Evolutionary conservation across 306 rosid species (phyloP), one percentile per base, ranked within the genome.

Genomic region (Lathyrus oleraceus): DNA sequence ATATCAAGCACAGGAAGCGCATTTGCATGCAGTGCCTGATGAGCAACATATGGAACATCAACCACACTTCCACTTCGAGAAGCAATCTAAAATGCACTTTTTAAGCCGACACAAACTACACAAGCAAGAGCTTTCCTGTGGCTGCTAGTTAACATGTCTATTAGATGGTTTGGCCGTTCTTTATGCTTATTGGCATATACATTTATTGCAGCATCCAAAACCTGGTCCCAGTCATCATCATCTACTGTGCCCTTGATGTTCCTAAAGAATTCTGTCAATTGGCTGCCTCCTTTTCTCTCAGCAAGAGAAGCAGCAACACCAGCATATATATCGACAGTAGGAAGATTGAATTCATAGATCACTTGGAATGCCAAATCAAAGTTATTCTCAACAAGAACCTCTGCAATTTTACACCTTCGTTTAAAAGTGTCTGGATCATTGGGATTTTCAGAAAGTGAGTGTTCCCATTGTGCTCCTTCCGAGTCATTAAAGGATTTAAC

Each of bases 41-140:
- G 98, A 74, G 98, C 98, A 35, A 93, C 97, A 81, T 93, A 93
- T 80, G 90, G 90, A 72, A 93, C 98, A 86, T 93, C 98, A 61
- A 97, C 98, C 54, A 93, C 97, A 69, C 98, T 93, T 76, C 98
- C 98, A 80, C 98, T 93, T 69, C 96, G 87, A 13, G 97, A 90
- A 78, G 98, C 98, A 81, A 93, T 87, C 81, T 93, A 97, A 84
- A 93, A 93, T 74, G 98, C 96, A 72, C 98, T 93, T 87, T 93
- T 93, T 9, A 93, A 87, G 68, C 98, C 97, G 57, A 97, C 98
- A 79, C 98, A 93, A 61, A 93, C 95, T 69, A 93, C 98, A 81
- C 98, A 93, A 65, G 98, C 98, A 86, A 90, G 88, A 83, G 90
- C 98, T 75, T 90, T 93, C 87, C 98, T 85, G 84, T 93, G 98